Base-by-base conservation (phyloP, 441 rosid genomes). In the Manihot esculenta region DNA sequence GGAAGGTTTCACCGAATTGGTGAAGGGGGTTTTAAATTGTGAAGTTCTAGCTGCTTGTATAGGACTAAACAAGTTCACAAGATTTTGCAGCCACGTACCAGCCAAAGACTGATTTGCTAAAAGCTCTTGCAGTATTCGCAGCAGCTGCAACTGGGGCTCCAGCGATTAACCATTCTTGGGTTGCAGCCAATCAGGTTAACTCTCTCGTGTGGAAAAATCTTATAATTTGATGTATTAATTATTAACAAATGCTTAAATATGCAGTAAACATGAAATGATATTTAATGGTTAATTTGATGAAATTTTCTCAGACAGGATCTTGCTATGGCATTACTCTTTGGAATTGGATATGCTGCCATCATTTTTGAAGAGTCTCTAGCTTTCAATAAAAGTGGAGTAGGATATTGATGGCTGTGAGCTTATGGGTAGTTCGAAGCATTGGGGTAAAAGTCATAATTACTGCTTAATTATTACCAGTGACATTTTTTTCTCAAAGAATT, bases 371-470 rank as follows among this genome's bases (percentile, higher is more conserved):
- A 92, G 82, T 89, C 93, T 80, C 81, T 94, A 64, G 93, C 99
- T 59, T 92, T 94, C 84, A 92, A 90, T 73, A 94, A 94, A 87
- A 92, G 91, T 77, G 97, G 96, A 62, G 93, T 92, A 20, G 99
- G 92, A 77, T 82, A 49, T 55, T 94, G 82, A 94, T 92, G 99
- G 99, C 97, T 72, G 97, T 92, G 64, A 87, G 97, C 83, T 77
- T 94, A 77, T 94, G 99, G 99, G 86, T 88, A 42, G 81, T 94
- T 56, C 83, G 97, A 73, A 86, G 93, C 81, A 86, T 89, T 49
- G 97, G 97, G 80, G 97, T 94, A 84, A 87, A 91, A 64, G 62
- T 72, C 13, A 49, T 61, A 6, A 50, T 41, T 50, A 44, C 55
- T 65, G 54, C 64, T 62, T 35, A 15, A 69, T n/a, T n/a, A n/a